Base-by-base conservation (phyloP, 305 asterid species). In the Fraxinus angustifolia region DNA sequence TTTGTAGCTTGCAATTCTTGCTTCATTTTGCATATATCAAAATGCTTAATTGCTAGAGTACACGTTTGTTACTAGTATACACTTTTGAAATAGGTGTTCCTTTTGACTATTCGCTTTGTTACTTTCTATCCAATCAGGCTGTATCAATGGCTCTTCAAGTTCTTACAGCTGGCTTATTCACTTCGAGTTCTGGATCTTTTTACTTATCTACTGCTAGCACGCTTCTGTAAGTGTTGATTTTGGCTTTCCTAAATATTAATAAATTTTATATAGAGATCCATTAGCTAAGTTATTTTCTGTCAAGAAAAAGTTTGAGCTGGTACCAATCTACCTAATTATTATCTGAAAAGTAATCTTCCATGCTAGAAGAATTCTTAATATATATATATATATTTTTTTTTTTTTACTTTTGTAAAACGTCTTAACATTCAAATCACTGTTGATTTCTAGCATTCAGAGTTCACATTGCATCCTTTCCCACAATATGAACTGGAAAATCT, bases 141-240 rank as follows among this genome's bases (percentile, higher is more conserved):
- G 76, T 87, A 74, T 87, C 98, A 7, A 90, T 90, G 91, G 87
- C 79, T 83, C 87, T 95, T 86, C 98, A 95, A 95, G 99, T 90
- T 78, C 83, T 90, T 73, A 93, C 93, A 19, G 86, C 95, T 75
- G 85, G 88, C 65, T 89, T 87, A 62, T 81, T 90, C 75, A 82
- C 84, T 21, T 86, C 91, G 80, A 79, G 38, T 82, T 78, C 88
- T 82, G 78, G 86, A 81, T 88, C 87, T 53, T 91, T 91, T 72
- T 87, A 88, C 62, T 87, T 93, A 2, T 91, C 97, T 17, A 76
- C 90, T 78, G 91, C 92, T 78, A 97, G 98, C 85, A 95, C 90
- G 97, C 87, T 95, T 82, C 87, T 90, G 98, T 95, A 85, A 95
- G 97, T 91, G 48, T 72, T 82, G 30, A 34, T 74, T 83, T 73